Evolutionary conservation across 2,329 filamentous ascomycete species (phyloP), one percentile per base, ranked within the genome.

Genomic region (Xylariaceae sp.): DNA sequence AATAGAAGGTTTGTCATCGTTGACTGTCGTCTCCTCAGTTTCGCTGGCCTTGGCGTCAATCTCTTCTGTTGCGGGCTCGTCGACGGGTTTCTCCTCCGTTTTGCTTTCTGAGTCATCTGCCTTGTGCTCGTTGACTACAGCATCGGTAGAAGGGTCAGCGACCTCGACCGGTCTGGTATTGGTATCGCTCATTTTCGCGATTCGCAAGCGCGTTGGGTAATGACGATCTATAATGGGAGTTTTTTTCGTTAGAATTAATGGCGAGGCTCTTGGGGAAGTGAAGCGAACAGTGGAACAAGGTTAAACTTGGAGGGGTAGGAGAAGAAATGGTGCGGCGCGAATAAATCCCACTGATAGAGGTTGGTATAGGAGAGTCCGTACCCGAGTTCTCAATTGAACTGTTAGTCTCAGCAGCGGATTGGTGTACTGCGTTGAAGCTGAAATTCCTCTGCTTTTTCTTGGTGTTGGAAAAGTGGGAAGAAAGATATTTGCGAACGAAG

Each of bases 141-240:
- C 29, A 26, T 60, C 49, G 48, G 49, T 57, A 21, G 52, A 32
- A 37, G 55, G 46, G 37, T 57, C 48, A 33, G 61, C 56, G 59
- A 72, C 68, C 68, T 77, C 73, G 37, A 67, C 66, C 47, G 72
- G 70, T 67, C 76, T 77, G 24, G 39, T 54, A 13, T 52, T 45
- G 53, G 70, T 68, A 54, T 74, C 72, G 59, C 71, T 68, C 65
- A 70, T 70, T 15, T 35, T 59, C 40, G 41, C 55, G 56, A 55
- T 43, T 50, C 6, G 36, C 18, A 29, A 21, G 9, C 30, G n/a
- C 13, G 3, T 18, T 50, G 13, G 32, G 26, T 26, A 11, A 32
- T 13, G 13, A 16, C 7, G 10, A 32, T 26, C 26, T 37, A 23
- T n/a, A 37, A 11, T 11, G 11, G 6, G 18, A 26, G 9, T 21